Evolutionary conservation across 352 stramenopile genomes (phyloP), one percentile per base, ranked within the genome.

Genomic region (Globisporangium iwayamae): DNA sequence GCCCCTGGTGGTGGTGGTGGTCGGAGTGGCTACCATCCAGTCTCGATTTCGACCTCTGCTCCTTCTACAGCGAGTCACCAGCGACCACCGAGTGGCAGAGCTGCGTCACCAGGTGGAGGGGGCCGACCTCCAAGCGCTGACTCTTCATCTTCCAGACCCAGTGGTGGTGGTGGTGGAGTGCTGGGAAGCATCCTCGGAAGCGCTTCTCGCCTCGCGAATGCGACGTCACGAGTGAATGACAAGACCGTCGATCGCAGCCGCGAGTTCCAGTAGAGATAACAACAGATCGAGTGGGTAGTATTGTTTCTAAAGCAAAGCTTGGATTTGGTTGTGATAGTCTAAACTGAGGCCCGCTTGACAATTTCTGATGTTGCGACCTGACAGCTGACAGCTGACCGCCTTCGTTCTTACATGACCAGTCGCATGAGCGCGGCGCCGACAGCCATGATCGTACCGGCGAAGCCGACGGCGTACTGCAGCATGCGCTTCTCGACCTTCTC

Each of bases 401-500:
- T 28, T 10, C 50, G 18, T 55, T 18, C 25, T 66, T 83, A 94
- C 60, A 94, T 66, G 55, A 94, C 76, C 18, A 94, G 69, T 47
- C 85, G 83, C 67, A 83, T 74, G 63, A 94, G 74, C 45, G 83
- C 83, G 9, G 85, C 83, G 28, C 85, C 85, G 41, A 94, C 85
- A 22, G 85, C 85, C 83, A 94, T 93, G 62, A 96, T 93, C 41
- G 87, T 94, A 71, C 87, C 83, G 3, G 85, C 84, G 65, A 96
- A 96, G 74, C 85, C 87, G 9, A 94, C 83, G 0, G 80, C 85
- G 65, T 96, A 96, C 69, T 96, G 86, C 9, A 96, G 76, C 74
- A 96, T 94, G 39, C 87, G 83, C 71, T 94, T 96, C 73, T 96
- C 85, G 14, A 94, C 85, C 55, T 89, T 93, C 67, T 96, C 87